Conservation (phyloP, 2,329 filamentous ascomycete genomes). For the Aspergillus sp. region DNA sequence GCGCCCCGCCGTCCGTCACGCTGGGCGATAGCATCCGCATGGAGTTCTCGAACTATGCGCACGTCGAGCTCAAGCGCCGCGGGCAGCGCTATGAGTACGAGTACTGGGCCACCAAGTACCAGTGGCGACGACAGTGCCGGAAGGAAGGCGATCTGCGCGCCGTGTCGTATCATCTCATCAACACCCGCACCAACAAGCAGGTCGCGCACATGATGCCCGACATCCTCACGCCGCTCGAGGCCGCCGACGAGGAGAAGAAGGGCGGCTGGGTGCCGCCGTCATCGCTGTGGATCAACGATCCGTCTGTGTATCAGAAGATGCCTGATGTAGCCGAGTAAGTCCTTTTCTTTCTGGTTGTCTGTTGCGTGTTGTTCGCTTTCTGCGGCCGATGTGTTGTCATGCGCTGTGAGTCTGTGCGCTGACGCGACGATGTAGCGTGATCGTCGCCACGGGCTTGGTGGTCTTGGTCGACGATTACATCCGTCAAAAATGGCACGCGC, state of each 20-base stretch:
- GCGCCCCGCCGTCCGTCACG: constrained; percentile 24
- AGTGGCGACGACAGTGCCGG: constrained; percentile 74
- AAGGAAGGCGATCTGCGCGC: constrained; percentile 62
- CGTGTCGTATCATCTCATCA: constrained; percentile 76
- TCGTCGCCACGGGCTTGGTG: constrained; percentile 85
- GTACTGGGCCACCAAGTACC: constrained; percentile 85
- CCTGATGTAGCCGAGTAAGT: constrained; percentile 87
- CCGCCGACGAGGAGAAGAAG: constrained; percentile 67
- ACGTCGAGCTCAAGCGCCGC: constrained; percentile 74
- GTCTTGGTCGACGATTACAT: constrained; percentile 90
- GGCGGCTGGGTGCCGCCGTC: constrained; percentile 90
- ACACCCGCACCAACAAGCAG: constrained; percentile 60
- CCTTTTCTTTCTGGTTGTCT: constrained; percentile 2
- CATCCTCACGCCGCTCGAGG: constrained; percentile 67
- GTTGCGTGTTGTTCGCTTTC: not conserved
- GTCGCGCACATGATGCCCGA: constrained; percentile 86
- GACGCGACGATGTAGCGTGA: constrained; percentile 57
- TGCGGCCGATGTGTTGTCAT: constrained; percentile 7
- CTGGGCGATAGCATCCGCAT: constrained; percentile 80
- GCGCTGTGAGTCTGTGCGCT: not conserved
- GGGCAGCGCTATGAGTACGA: constrained; percentile 87
- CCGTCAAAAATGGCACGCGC: constrained; percentile 68
- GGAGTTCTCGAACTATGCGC: constrained; percentile 96
- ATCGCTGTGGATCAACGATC: constrained; percentile 84
- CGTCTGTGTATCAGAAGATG: constrained; percentile 63